Percentiles rank a stretch among this genome's conserved stretches.
Conservation (phyloP, 2,329 filamentous ascomycete genomes). For the Escovopsis sp. region DNA sequence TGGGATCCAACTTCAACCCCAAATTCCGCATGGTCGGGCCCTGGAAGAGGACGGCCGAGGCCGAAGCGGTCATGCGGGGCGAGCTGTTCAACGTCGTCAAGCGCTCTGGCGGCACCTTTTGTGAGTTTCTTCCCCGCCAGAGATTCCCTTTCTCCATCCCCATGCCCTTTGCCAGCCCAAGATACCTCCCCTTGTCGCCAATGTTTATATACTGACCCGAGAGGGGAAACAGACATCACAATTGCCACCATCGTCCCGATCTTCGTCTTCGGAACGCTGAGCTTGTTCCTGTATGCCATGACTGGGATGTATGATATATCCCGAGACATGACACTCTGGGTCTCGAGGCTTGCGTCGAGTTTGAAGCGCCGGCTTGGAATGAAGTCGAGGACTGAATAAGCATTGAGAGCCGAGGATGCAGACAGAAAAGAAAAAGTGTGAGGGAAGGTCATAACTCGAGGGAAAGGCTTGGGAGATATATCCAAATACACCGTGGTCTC, state of each 20-base stretch:
- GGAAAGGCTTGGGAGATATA: no score
- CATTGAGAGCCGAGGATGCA: no score
- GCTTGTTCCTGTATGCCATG: slow-evolving; percentile 12
- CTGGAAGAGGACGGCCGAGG: slow-evolving; percentile 23
- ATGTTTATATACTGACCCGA: no score
- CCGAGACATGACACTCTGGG: neutral
- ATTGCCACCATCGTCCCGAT: slow-evolving; percentile 23
- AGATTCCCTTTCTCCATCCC: no score
- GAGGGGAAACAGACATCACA: slow-evolving; percentile 14
- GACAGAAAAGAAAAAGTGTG: no score
- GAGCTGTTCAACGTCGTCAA: slow-evolving; percentile 26
- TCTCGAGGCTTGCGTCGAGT: neutral
- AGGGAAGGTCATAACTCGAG: no score
- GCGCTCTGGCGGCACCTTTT: slow-evolving; percentile 20
- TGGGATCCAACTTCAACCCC: slow-evolving; percentile 32
- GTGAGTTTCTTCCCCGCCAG: slow-evolving; percentile 14
- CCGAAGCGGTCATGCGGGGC: slow-evolving; percentile 21
- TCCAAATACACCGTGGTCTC: no score
- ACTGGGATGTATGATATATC: neutral
- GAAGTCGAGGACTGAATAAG: no score
- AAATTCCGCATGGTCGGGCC: slow-evolving; percentile 32
- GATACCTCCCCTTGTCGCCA: no score
- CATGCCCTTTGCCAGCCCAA: no score
- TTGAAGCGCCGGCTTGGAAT: no score
- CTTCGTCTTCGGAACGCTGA: slow-evolving; percentile 19